A percentile compares a stretch with the other conserved stretches of the same genome.
Conservation (phyloP, 2,329 filamentous ascomycete species). For the Thielaviopsis punctulata region DNA sequence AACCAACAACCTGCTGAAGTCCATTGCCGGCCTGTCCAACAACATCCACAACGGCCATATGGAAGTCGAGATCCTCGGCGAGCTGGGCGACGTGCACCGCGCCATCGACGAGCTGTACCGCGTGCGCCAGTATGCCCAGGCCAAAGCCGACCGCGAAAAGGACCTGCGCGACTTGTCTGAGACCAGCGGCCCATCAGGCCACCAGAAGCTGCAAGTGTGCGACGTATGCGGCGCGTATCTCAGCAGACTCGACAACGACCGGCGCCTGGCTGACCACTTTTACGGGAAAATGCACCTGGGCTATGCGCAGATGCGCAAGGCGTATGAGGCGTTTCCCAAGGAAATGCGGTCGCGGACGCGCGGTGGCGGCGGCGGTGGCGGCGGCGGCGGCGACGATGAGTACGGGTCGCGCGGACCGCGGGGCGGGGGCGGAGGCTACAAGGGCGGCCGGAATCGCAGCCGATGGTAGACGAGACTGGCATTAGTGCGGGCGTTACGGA, state of each 20-base stretch:
- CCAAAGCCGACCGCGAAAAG: constrained; percentile 68
- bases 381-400: constrained; percentile 28
- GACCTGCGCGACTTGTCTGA: constrained; percentile 84
- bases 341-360: constrained; percentile 61
- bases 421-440: constrained; percentile 36
- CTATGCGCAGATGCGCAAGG: constrained; percentile 96
- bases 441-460: constrained; percentile 30
- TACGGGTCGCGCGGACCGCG: constrained; percentile 28
- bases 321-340: constrained; percentile 69
- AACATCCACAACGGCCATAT: constrained; percentile 68
- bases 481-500: constrained; percentile 1
- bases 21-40: constrained; percentile 63
- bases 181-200: constrained; percentile 79
- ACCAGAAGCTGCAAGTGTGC: constrained; percentile 97
- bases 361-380: constrained; percentile 30
- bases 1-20: constrained; percentile 62
- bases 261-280: constrained; percentile 87
- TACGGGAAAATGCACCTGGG: constrained; percentile 99
- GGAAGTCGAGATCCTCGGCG: constrained; percentile 73
- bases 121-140: constrained; percentile 60
- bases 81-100: constrained; percentile 61
- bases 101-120: constrained; percentile 81
- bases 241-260: constrained; percentile 81
- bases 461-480: constrained; percentile 24
- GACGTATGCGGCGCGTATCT: constrained; percentile 96